These are phyloP conservation scores for Opeltia flavorubescens DNA, from an alignment of 495 filamentous ascomycete genomes.

Conservation along the genomic window DNA sequence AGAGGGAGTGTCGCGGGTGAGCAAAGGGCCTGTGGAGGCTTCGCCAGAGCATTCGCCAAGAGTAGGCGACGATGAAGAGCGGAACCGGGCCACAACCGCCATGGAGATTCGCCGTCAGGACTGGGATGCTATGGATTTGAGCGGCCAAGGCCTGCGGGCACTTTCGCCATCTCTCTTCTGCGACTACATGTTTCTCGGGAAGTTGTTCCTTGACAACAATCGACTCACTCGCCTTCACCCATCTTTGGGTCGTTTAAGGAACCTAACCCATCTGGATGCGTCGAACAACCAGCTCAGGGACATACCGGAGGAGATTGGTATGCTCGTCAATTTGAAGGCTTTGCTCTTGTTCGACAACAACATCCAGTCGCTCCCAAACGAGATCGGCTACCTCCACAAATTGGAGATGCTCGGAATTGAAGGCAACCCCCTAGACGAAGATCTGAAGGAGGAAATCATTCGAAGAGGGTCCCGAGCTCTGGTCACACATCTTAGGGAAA, in stretches of 20 bases:
- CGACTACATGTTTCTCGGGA: slow-evolving; percentile 69
- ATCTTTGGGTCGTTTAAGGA: slow-evolving; percentile 64
- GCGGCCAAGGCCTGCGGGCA: slow-evolving; percentile 78
- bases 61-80: slow-evolving; percentile 36
- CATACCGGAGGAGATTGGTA: slow-evolving; percentile 84
- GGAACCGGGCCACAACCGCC: slow-evolving; percentile 42
- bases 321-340: slow-evolving; percentile 75
- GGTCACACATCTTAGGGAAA: slow-evolving; percentile 66
- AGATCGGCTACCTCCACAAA: slow-evolving; percentile 74
- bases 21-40: slow-evolving; percentile 44
- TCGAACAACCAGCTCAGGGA: slow-evolving; percentile 75
- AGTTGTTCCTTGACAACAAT: slow-evolving; percentile 85
- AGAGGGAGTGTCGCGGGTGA: slow-evolving; percentile 37
- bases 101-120: slow-evolving; percentile 56
- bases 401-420: slow-evolving; percentile 83
- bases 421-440: slow-evolving; percentile 69
- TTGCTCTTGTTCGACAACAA: slow-evolving; percentile 81
- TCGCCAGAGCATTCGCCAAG: slow-evolving; percentile 49
- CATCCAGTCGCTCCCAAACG: slow-evolving; percentile 64
- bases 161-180: slow-evolving; percentile 64
- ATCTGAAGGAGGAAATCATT: slow-evolving; percentile 60
- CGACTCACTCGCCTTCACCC: slow-evolving; percentile 63
- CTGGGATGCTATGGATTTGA: slow-evolving; percentile 85
- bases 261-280: slow-evolving; percentile 66
- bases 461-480: slow-evolving; percentile 76